Conservation (phyloP, 2,329 filamentous ascomycete genomes). For the Alternaria sp. region DNA sequence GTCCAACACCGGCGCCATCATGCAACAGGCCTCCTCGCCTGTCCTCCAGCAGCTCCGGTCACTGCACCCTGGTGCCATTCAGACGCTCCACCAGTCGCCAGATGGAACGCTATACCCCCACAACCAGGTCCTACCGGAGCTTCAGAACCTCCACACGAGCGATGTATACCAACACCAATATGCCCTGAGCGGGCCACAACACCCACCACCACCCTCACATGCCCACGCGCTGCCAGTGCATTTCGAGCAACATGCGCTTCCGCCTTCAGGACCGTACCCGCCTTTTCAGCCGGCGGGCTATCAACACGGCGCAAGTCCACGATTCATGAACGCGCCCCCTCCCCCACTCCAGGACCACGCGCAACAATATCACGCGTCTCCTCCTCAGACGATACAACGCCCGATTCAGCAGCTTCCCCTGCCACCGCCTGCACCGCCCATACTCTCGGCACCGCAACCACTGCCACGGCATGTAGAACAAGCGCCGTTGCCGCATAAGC, state of each 20-base stretch:
- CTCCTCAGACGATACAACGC: conserved; percentile 22
- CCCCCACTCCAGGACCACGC: conserved; percentile 24
- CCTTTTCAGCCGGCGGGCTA: conserved; percentile 31
- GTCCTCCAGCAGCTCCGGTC: conserved; percentile 33
- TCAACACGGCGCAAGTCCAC: conserved; percentile 35
- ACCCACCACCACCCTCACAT: conserved; percentile 30
- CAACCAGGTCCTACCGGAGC: conserved; percentile 41
- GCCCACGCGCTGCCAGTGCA: conserved; percentile 34
- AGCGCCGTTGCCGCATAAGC: conserved; percentile 8
- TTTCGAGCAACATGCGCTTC: conserved; percentile 48
- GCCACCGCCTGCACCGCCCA: conserved; percentile 16
- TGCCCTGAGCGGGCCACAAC: conserved; percentile 28
- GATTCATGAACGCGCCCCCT: conserved; percentile 32
- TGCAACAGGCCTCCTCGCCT: conserved; percentile 29
- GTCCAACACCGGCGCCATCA: conserved; percentile 33
- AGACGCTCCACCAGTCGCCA: conserved; percentile 40
- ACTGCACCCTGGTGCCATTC: conserved; percentile 38
- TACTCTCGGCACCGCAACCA: conserved; percentile 19
- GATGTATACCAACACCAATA: conserved; percentile 33
- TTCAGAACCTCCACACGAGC: conserved; percentile 52
- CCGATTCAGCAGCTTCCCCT: conserved; percentile 22
- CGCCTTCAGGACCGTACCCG: conserved; percentile 33
- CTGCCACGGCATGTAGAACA: conserved; percentile 22
- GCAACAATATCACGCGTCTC: conserved; percentile 28
- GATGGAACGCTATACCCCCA: conserved; percentile 35